Evolutionary conservation across 441 rosid genomes (phyloP).

Genomic region (Arabidopsis lyrata): DNA sequence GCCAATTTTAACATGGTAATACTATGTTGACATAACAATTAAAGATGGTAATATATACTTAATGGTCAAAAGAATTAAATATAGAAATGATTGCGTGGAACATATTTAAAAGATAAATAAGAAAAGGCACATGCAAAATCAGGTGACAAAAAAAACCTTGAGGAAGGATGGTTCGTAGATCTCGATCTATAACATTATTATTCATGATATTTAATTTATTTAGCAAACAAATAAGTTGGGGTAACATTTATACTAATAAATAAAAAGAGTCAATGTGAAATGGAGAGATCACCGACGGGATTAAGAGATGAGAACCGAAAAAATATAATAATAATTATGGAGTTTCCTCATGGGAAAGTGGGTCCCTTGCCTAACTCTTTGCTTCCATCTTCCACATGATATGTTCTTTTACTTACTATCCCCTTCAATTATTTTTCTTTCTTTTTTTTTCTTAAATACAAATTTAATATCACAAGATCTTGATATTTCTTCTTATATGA

Average conservation of each 20-base stretch:
- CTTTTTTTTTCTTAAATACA: too few species aligned
- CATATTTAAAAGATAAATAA: background rate
- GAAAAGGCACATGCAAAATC: conserved; percentile 42
- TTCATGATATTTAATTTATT: background rate
- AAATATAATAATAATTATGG: conserved; percentile 24
- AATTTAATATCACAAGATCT: background rate
- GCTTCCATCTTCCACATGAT: conserved; percentile 50
- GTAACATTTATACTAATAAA: too few species aligned
- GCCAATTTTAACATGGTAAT: background rate
- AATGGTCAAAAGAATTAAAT: conserved; percentile 8
- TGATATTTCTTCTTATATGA: conserved; percentile 8
- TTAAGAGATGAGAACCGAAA: conserved; percentile 44
- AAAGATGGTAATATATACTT: background rate
- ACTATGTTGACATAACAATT: background rate
- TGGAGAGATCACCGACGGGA: conserved; percentile 59
- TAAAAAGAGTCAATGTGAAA: conserved; percentile 30
- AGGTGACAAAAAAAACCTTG: conserved; percentile 27
- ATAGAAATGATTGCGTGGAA: conserved; percentile 14
- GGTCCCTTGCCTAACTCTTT: conserved; percentile 53
- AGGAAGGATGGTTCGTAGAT: conserved; percentile 40
- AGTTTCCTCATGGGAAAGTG: conserved; percentile 46
- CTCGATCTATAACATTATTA: conserved; percentile 31
- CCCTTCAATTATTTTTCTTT: conserved; percentile 7
- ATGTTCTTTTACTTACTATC: conserved; percentile 18
- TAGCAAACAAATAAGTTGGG: conserved; percentile 27